Base-by-base conservation (phyloP, 192 early-diverging fungal species). In the Phycomyces blakesleeanus region DNA sequence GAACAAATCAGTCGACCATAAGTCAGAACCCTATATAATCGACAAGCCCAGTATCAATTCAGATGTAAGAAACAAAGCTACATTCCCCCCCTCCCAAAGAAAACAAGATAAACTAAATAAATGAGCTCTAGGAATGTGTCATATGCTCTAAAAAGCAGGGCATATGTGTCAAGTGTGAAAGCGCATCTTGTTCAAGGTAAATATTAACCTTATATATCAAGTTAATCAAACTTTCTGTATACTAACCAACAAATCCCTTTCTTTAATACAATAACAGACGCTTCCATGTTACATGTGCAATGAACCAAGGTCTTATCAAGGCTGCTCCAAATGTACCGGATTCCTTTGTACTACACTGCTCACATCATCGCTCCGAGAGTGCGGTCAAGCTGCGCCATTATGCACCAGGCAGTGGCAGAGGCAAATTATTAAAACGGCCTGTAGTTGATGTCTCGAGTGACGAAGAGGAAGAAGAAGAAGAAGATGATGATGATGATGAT, bases 211-310 rank as follows among this genome's bases (percentile, higher is more conserved):
- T n/a, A n/a, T n/a, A n/a, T n/a, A n/a, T n/a, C n/a, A n/a, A n/a
- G n/a, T n/a, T n/a, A n/a, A n/a, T n/a, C n/a, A n/a, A n/a, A n/a
- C n/a, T n/a, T n/a, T n/a, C n/a, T n/a, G n/a, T n/a, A n/a, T n/a
- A n/a, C n/a, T n/a, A n/a, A n/a, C n/a, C n/a, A n/a, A n/a, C n/a
- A n/a, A n/a, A n/a, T n/a, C n/a, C n/a, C n/a, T 62, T 55, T 34
- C 9, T 68, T 34, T 47, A 24, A 16, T 1, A 12, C 8, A 20
- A 20, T 29, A 47, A 11, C 21, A 73, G 72, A 54, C 58, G 27
- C 20, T 68, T 65, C 26, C 72, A 74, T 60, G 66, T 64, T 39
- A 68, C 72, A 3, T 74, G 72, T 61, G 72, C 65, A 21, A 65
- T 74, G 12, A 58, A 59, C 1, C 39, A 63, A 16, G 49, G 51